A percentile compares a stretch with the other conserved stretches of the same genome.
Evolutionary conservation across 768 basidiomycete species (phyloP).

Genomic region (Lentinula sp.): DNA sequence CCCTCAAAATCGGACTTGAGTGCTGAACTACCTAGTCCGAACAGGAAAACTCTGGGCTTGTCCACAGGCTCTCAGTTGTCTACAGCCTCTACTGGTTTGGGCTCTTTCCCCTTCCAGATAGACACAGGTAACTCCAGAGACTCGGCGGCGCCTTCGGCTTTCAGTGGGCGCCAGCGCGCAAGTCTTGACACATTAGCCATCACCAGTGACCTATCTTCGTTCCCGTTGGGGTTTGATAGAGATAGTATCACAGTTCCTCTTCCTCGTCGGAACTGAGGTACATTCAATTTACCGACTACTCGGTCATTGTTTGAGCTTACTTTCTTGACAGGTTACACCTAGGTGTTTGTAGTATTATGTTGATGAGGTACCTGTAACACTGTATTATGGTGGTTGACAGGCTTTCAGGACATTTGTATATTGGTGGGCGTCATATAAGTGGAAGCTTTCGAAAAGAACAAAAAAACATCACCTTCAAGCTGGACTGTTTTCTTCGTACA

Average conservation of each 20-base stretch:
- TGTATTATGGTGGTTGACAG: constrained; percentile 6
- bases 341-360: background rate
- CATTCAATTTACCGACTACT: background rate
- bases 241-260: constrained; percentile 28
- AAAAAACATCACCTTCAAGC: background rate
- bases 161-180: constrained; percentile 56
- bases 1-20: constrained; percentile 8
- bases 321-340: background rate
- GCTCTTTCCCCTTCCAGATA: constrained; percentile 84
- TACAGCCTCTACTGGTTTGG: constrained; percentile 73
- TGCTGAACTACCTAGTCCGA: constrained; percentile 43
- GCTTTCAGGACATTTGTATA: background rate
- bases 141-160: constrained; percentile 26
- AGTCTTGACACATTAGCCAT: constrained; percentile 82
- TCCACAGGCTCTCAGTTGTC: constrained; percentile 75
- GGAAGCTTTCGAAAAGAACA: background rate
- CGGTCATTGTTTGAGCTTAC: background rate
- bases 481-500: background rate
- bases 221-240: constrained; percentile 70
- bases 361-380: constrained; percentile 1
- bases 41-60: constrained; percentile 58
- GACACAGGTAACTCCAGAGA: constrained; percentile 48
- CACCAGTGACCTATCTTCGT: constrained; percentile 78
- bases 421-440: no score
- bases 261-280: constrained; percentile 12